These are phyloP conservation scores for Podospora fimiseda DNA, from an alignment of 495 filamentous ascomycete species.

Conservation along the genomic window DNA sequence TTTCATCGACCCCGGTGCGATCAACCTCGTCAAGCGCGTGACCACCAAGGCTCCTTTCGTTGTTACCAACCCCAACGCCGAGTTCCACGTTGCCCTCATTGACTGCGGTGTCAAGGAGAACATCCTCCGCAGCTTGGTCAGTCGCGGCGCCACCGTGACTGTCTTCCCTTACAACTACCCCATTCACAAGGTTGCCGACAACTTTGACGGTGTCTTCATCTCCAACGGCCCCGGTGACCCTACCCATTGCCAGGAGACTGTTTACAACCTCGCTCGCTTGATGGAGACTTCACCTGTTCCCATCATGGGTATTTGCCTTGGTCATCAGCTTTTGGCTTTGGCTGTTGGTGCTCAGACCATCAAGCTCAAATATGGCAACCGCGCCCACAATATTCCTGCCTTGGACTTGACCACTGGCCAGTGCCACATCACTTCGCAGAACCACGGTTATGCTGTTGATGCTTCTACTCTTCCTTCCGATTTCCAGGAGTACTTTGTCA, in stretches of 20 bases:
- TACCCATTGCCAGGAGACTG: conserved; percentile 88
- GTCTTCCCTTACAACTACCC: conserved; percentile 94
- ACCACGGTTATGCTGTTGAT: conserved; percentile 97
- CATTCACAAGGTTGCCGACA: conserved; percentile 94
- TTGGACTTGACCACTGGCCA: conserved; percentile 89
- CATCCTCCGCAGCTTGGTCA: conserved; percentile 88
- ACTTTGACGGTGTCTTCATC: conserved; percentile 97
- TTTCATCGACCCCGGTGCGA: conserved; percentile 88
- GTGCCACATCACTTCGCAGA: conserved; percentile 97
- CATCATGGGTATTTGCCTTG: conserved; percentile 95
- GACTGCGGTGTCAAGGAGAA: conserved; percentile 99
- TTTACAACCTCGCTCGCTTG: conserved; percentile 78
- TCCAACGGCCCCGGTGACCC: conserved; percentile 97
- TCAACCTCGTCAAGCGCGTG: conserved; percentile 91
- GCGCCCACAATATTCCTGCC: conserved; percentile 95
- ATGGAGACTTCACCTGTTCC: conserved; percentile 88
- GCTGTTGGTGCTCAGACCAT: conserved; percentile 78
- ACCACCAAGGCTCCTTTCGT: conserved; percentile 98
- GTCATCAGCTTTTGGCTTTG: conserved; percentile 81
- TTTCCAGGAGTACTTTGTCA: conserved; percentile 97
- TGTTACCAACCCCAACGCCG: conserved; percentile 68
- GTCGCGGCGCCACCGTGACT: conserved; percentile 80
- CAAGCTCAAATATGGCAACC: conserved; percentile 97
- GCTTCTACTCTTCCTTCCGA: conserved; percentile 71
- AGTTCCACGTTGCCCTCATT: conserved; percentile 86